These are phyloP conservation scores for Torulaspora maleeae DNA, from an alignment of 805 yeast genomes.

Conservation along the genomic window DNA sequence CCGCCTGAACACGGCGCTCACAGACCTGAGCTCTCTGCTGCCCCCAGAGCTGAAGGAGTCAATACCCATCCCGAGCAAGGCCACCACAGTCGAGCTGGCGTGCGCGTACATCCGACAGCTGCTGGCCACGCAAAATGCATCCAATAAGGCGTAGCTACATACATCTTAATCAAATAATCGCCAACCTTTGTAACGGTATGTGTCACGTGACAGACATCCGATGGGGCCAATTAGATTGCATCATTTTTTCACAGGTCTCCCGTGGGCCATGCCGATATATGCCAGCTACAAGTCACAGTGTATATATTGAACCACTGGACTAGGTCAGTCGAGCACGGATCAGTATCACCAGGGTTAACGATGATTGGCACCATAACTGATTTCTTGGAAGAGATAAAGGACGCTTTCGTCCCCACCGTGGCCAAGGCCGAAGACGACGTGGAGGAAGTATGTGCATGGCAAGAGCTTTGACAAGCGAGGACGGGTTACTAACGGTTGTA, in stretches of 20 bases:
- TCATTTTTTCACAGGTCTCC: conserved; percentile 1
- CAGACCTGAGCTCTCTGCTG: conserved; percentile 62
- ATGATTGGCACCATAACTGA: conserved; percentile 40
- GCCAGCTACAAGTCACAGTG: background rate
- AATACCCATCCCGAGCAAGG: conserved; percentile 73
- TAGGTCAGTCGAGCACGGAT: background rate
- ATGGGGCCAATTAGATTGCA: conserved; percentile 10
- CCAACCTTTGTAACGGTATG: background rate
- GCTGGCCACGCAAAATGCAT: conserved; percentile 33
- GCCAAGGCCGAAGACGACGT: conserved; percentile 69
- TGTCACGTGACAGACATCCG: background rate
- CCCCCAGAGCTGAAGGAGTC: conserved; percentile 58
- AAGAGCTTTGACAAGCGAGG: background rate
- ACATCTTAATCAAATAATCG: background rate
- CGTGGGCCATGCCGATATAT: background rate
- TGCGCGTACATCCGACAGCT: conserved; percentile 58
- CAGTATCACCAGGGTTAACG: background rate
- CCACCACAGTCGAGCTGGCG: conserved; percentile 92
- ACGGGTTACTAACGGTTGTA: conserved; percentile 14
- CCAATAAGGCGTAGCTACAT: conserved; percentile 3
- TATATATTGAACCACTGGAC: background rate
- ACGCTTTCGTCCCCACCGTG: conserved; percentile 68
- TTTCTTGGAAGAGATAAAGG: conserved; percentile 62
- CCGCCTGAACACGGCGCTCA: conserved; percentile 82
- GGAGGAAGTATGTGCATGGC: conserved; percentile 12